phyloP scores from a whole-genome alignment of 441 rosid species.

The Eruca vesicaria region DNA sequence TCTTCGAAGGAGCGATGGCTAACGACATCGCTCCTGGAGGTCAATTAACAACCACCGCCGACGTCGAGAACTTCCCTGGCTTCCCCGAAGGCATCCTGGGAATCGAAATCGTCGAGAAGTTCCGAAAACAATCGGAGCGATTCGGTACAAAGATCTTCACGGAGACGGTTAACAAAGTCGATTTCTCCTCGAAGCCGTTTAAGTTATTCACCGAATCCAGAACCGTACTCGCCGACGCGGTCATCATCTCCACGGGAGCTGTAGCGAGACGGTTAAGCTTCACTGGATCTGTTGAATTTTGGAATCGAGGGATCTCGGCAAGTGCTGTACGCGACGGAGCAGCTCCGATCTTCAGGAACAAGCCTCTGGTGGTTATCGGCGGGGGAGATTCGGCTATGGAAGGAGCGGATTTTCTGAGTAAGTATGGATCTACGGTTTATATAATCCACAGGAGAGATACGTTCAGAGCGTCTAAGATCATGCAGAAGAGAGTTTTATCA shows the following conservation, averaged over 20 bases:
- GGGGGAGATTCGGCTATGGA: constrained; percentile 60
- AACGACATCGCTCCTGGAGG: constrained; percentile 53
- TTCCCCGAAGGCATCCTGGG: constrained; percentile 53
- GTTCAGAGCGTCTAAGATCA: constrained; percentile 53
- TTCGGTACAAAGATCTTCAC: constrained; percentile 35
- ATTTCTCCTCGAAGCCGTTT: constrained; percentile 24
- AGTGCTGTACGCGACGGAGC: constrained; percentile 59
- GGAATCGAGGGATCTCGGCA: constrained; percentile 56
- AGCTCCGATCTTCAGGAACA: constrained; percentile 48
- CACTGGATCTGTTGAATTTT: constrained; percentile 39
- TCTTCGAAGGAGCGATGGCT: constrained; percentile 63
- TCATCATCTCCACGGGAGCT: constrained; percentile 50
- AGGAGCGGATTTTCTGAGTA: constrained; percentile 49
- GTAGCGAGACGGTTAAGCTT: constrained; percentile 45
- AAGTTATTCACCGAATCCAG: constrained; percentile 26
- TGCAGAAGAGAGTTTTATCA: constrained; percentile 45
- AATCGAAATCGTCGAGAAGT: constrained; percentile 36
- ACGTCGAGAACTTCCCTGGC: constrained; percentile 57
- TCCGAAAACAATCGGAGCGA: constrained; percentile 32
- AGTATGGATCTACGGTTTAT: constrained; percentile 48
- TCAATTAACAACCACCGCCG: constrained; percentile 52
- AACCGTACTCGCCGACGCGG: constrained; percentile 35
- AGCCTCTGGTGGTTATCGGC: constrained; percentile 46
- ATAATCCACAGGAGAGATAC: constrained; percentile 47
- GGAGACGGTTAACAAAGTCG: constrained; percentile 33